Percentiles rank a stretch among this genome's conserved stretches.
Evolutionary conservation across 1,284 basidiomycete species (phyloP).

Genomic region (Sanghuangporus weigelae): DNA sequence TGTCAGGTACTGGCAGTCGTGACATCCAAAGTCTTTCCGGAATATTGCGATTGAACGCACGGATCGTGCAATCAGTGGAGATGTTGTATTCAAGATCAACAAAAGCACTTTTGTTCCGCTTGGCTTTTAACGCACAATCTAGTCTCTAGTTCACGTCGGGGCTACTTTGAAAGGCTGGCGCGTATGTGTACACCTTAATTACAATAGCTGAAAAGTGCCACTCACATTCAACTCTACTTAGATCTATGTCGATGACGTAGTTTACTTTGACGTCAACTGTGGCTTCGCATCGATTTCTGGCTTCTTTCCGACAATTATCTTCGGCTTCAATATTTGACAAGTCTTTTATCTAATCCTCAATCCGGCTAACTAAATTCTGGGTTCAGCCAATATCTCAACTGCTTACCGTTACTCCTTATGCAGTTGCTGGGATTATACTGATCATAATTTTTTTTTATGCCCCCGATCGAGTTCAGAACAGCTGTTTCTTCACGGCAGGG

Average conservation of each 20-base stretch:
- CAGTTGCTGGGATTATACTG: conserved; percentile 63
- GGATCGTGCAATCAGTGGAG: conserved; percentile 63
- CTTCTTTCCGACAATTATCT: conserved; percentile 82
- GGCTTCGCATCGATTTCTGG: conserved; percentile 76
- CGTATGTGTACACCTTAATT: conserved; percentile 32
- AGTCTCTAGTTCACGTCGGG: conserved; percentile 47
- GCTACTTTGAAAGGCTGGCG: conserved; percentile 71
- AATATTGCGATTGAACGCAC: conserved; percentile 67
- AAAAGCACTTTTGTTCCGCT: conserved; percentile 25
- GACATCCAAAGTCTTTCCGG: conserved; percentile 64
- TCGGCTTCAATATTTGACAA: conserved; percentile 46
- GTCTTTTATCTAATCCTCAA: neutral
- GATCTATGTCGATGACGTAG: conserved; percentile 57
- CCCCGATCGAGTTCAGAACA: conserved; percentile 69
- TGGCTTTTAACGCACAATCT: neutral
- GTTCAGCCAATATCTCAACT: conserved; percentile 53
- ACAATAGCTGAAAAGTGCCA: neutral
- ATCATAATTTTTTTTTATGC: conserved; percentile 54
- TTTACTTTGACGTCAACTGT: conserved; percentile 77
- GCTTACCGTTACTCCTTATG: conserved; percentile 80
- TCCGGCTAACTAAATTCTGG: neutral
- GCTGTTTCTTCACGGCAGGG: conserved; percentile 57
- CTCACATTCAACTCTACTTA: conserved; percentile 22
- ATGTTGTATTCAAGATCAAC: conserved; percentile 62
- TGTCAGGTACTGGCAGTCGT: conserved; percentile 65